A percentile compares a stretch with the other conserved stretches of the same genome.
These are phyloP conservation scores for Hordeum marinum DNA, from an alignment of 176 grass and related monocot species.

Conservation along the genomic window DNA sequence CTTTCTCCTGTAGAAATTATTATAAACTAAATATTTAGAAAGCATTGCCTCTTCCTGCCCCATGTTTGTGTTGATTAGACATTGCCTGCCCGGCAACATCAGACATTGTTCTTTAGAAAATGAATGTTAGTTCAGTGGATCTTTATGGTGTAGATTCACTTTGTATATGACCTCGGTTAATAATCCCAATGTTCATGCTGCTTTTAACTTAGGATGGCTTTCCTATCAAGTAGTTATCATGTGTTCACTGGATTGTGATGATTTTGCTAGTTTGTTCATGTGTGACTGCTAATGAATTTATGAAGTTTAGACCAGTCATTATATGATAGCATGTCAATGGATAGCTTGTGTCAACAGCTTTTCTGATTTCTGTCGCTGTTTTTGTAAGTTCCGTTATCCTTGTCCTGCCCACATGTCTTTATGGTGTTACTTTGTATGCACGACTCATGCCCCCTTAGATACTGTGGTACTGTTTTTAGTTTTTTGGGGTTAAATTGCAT, in stretches of 20 bases:
- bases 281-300: background rate
- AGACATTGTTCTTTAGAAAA: constrained; percentile 2
- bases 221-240: background rate
- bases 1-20: background rate
- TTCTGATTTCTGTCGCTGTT: background rate
- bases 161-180: background rate
- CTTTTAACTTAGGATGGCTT: constrained; percentile 14
- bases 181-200: background rate
- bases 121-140: background rate
- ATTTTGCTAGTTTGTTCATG: constrained; percentile 13
- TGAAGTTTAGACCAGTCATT: constrained; percentile 1
- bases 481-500: background rate
- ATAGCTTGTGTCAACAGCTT: background rate
- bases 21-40: background rate
- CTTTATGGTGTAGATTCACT: background rate
- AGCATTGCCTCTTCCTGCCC: background rate
- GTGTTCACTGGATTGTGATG: background rate
- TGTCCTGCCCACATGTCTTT: background rate
- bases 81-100: no score
- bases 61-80: background rate
- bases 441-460: background rate
- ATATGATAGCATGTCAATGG: background rate
- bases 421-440: background rate
- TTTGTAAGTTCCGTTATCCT: background rate
- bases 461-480: background rate